These are phyloP conservation scores for Mortierella sp. DNA, from an alignment of 371 early-diverging fungal species.

Conservation along the genomic window DNA sequence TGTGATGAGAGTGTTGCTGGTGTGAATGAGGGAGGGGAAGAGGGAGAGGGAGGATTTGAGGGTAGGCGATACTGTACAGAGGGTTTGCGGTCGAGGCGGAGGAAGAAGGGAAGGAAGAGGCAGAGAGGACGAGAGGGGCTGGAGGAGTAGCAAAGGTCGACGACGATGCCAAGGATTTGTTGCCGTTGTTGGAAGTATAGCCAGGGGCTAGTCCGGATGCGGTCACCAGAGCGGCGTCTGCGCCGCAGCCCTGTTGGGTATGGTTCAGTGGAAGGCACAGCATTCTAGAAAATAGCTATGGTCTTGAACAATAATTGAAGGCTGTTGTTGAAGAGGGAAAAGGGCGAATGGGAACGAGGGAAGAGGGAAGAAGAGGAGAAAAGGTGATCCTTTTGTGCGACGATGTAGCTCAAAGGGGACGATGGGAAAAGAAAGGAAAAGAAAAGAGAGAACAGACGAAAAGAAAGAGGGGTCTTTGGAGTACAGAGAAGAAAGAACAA, in stretches of 20 bases:
- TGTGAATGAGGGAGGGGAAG: conserved; percentile 28
- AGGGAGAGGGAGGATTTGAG: conserved; percentile 29
- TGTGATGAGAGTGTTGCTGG: conserved; percentile 14
- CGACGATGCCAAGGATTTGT: conserved; percentile 22
- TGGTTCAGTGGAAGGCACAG: conserved; percentile 49
- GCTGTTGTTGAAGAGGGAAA: not conserved
- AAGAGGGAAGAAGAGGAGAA: not conserved
- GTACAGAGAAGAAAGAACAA: not conserved
- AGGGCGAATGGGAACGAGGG: not conserved
- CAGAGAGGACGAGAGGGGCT: conserved; percentile 21
- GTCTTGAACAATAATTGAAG: conserved; percentile 1
- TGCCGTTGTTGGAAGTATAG: not conserved
- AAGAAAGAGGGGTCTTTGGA: not conserved
- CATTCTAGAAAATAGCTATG: conserved; percentile 20
- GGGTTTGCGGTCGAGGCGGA: conserved; percentile 22
- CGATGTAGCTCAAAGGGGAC: not conserved
- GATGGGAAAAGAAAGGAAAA: not conserved
- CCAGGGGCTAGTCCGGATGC: conserved; percentile 11
- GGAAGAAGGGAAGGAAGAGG: conserved; percentile 25
- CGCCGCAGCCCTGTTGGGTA: conserved; percentile 23
- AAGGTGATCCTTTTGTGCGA: not conserved
- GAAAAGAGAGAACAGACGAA: not conserved
- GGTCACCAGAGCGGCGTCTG: conserved; percentile 25
- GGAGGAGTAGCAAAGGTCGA: conserved; percentile 13
- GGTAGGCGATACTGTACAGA: conserved; percentile 41